phyloP scores from a whole-genome alignment of 352 stramenopile genomes.

The Pythium phragmiticola region DNA sequence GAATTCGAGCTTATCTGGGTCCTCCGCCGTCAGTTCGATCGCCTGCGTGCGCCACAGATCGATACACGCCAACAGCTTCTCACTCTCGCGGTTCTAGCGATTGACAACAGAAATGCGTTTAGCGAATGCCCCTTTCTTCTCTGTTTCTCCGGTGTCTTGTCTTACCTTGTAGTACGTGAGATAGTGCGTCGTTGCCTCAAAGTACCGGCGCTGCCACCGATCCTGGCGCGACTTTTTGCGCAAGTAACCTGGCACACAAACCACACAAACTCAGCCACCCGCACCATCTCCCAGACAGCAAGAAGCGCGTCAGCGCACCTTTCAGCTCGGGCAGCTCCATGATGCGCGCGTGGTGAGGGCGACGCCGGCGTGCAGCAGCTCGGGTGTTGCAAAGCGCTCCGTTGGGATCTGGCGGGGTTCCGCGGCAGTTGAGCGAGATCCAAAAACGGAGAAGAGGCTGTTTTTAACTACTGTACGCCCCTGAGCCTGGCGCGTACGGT shows the following conservation, averaged over 20 bases:
- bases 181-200: slow-evolving; percentile 97
- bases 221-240: slow-evolving; percentile 92
- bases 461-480: neutral
- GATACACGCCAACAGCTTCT: slow-evolving; percentile 87
- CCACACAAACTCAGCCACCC: neutral
- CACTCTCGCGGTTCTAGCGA: slow-evolving; percentile 72
- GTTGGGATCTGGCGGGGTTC: neutral
- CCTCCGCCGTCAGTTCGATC: slow-evolving; percentile 63
- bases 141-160: neutral
- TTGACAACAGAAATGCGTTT: neutral
- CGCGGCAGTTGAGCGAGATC: slow-evolving; percentile 6
- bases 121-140: neutral
- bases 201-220: slow-evolving; percentile 96
- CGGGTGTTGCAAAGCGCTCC: too few species aligned
- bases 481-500: neutral
- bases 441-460: neutral
- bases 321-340: slow-evolving; percentile 85
- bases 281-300: neutral
- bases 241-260: slow-evolving; percentile 72
- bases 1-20: slow-evolving; percentile 71
- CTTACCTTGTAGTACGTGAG: slow-evolving; percentile 99
- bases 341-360: neutral
- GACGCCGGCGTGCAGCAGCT: neutral
- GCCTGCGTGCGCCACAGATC: slow-evolving; percentile 84
- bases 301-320: slow-evolving; percentile 33